Conservation (phyloP, 306 rosid genomes). For the Erythrophleum fordii region DNA sequence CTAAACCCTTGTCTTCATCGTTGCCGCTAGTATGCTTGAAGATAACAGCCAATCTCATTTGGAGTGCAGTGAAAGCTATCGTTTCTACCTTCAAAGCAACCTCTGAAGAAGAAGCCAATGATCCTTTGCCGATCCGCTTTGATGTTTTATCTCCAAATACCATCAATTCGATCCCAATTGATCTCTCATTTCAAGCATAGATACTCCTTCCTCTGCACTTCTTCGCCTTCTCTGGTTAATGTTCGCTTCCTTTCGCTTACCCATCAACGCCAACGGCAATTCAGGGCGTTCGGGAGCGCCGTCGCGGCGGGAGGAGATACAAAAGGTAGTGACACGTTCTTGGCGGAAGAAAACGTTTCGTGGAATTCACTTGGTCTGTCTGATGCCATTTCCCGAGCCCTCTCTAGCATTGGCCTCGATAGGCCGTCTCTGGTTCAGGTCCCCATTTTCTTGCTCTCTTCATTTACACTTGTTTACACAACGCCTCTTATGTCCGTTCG, state of each 20-base stretch:
- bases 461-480: background rate
- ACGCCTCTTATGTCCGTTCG: background rate
- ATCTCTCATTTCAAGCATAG: slow-evolving; percentile 55
- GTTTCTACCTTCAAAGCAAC: background rate
- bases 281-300: slow-evolving; percentile 45
- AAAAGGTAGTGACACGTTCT: slow-evolving; percentile 71
- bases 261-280: slow-evolving; percentile 40
- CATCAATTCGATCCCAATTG: slow-evolving; percentile 53
- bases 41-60: background rate
- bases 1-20: slow-evolving; percentile 26
- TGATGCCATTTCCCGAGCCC: slow-evolving; percentile 74
- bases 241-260: slow-evolving; percentile 45
- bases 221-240: slow-evolving; percentile 38
- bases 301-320: slow-evolving; percentile 42
- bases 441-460: background rate
- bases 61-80: background rate
- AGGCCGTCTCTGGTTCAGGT: slow-evolving; percentile 92
- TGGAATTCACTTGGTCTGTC: slow-evolving; percentile 87
- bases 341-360: slow-evolving; percentile 70
- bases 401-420: slow-evolving; percentile 65
- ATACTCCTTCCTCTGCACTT: slow-evolving; percentile 36
- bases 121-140: slow-evolving; percentile 61
- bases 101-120: slow-evolving; percentile 44
- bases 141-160: slow-evolving; percentile 52
- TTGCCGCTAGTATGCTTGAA: background rate